These are phyloP conservation scores for Eucalyptus pauciflora DNA, from an alignment of 345 rosid genomes.

Conservation along the genomic window DNA sequence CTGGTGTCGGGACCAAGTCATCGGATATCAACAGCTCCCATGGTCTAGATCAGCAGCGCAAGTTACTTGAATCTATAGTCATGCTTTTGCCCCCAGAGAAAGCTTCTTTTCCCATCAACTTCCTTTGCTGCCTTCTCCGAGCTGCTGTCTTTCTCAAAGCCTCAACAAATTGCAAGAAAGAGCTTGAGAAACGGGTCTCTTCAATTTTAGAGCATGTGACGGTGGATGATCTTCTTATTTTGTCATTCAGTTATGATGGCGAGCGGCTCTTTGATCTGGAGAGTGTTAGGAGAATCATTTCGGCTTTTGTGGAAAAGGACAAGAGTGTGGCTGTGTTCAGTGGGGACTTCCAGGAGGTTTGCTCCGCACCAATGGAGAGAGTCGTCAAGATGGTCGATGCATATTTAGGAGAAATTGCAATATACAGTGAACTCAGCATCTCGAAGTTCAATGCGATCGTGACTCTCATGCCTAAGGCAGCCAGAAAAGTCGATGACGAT, in stretches of 20 bases:
- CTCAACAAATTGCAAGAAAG: slow-evolving; percentile 42
- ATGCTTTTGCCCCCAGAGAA: slow-evolving; percentile 55
- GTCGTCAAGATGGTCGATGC: slow-evolving; percentile 66
- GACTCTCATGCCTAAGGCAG: slow-evolving; percentile 56
- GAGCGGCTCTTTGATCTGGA: slow-evolving; percentile 69
- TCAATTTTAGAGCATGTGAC: slow-evolving; percentile 55
- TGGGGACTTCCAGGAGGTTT: slow-evolving; percentile 33
- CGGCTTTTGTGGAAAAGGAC: slow-evolving; percentile 66
- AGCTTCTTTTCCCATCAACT: slow-evolving; percentile 52
- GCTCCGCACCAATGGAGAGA: slow-evolving; percentile 39
- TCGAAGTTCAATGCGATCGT: slow-evolving; percentile 82
- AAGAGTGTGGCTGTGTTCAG: slow-evolving; percentile 65
- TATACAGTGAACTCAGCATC: slow-evolving; percentile 41
- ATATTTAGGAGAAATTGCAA: slow-evolving; percentile 73
- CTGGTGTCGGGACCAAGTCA: slow-evolving; percentile 38
- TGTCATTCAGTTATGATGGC: slow-evolving; percentile 74
- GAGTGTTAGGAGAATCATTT: slow-evolving; percentile 63
- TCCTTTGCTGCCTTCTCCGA: slow-evolving; percentile 87
- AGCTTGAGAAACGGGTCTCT: slow-evolving; percentile 73
- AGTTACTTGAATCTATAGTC: slow-evolving; percentile 55
- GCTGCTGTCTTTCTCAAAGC: slow-evolving; percentile 54
- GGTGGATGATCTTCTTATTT: slow-evolving; percentile 62
- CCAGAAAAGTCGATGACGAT: slow-evolving; percentile 67
- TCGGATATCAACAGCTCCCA: slow-evolving; percentile 15
- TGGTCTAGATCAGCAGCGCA: slow-evolving; percentile 30